A percentile compares a stretch with the other conserved stretches of the same genome.
Evolutionary conservation across 352 stramenopile species (phyloP).

Genomic region (Phytophthora sojae): DNA sequence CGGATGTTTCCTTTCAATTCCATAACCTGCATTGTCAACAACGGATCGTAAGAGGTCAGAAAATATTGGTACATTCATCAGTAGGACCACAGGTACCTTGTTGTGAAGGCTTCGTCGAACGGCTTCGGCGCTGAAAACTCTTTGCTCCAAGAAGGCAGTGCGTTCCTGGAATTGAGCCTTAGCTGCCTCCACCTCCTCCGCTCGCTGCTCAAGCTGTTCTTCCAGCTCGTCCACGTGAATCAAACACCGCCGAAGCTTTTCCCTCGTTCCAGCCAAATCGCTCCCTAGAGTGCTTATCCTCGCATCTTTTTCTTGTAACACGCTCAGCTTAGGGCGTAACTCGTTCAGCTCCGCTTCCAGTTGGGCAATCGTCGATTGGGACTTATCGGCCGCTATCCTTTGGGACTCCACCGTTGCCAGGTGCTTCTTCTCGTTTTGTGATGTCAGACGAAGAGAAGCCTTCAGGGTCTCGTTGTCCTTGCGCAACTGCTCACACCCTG

Average conservation of each 20-base stretch:
- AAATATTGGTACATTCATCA: not conserved
- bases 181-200: conserved; percentile 38
- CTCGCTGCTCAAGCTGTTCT: conserved; percentile 39
- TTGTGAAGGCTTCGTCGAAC: conserved; percentile 85
- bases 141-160: conserved; percentile 48
- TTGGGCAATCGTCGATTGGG: conserved; percentile 37
- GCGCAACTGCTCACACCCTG: conserved; percentile 52
- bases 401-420: conserved; percentile 33
- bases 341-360: conserved; percentile 49
- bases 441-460: conserved; percentile 26
- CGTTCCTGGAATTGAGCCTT: conserved; percentile 46
- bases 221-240: conserved; percentile 41
- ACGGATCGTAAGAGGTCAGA: conserved; percentile 3
- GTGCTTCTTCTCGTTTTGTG: conserved; percentile 50
- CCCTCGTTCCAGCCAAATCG: conserved; percentile 42
- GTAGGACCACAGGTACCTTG: conserved; percentile 50
- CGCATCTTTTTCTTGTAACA: conserved; percentile 48
- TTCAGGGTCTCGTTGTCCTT: conserved; percentile 53
- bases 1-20: conserved; percentile 97
- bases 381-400: conserved; percentile 30
- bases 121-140: conserved; percentile 71
- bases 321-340: conserved; percentile 31
- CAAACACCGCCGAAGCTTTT: conserved; percentile 46
- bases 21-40: conserved; percentile 79
- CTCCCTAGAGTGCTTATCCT: conserved; percentile 44